phyloP scores from a whole-genome alignment of 2,329 filamentous ascomycete species.

The Ceratocystis cubensis region DNA sequence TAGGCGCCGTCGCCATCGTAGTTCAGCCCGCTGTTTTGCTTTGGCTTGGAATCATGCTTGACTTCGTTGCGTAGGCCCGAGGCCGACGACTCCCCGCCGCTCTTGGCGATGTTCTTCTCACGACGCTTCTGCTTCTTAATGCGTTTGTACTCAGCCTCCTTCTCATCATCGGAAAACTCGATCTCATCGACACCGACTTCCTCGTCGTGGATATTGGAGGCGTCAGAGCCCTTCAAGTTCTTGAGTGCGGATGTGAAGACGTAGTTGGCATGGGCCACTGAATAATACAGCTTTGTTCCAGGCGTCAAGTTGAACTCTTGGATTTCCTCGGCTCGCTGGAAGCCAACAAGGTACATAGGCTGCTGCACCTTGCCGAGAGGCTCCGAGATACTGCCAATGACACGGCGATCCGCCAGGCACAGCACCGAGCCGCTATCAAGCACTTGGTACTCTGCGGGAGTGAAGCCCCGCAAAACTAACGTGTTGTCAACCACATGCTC shows the following conservation, averaged over 20 bases:
- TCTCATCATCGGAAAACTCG: slow-evolving; percentile 95
- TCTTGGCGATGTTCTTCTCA: slow-evolving; percentile 28
- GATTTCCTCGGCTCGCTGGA: slow-evolving; percentile 56
- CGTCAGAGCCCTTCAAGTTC: slow-evolving; percentile 75
- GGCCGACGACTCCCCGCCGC: slow-evolving; percentile 24
- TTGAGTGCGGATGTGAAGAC: slow-evolving; percentile 79
- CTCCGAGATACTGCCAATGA: slow-evolving; percentile 74
- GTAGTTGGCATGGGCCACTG: slow-evolving; percentile 62
- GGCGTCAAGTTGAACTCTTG: slow-evolving; percentile 51
- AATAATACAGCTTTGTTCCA: slow-evolving; percentile 63
- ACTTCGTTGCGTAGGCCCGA: slow-evolving; percentile 28
- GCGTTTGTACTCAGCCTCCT: slow-evolving; percentile 70
- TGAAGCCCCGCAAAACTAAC: slow-evolving; percentile 65
- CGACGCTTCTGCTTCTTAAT: slow-evolving; percentile 54
- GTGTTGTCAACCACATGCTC: slow-evolving; percentile 68
- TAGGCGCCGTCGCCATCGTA: slow-evolving; percentile 65
- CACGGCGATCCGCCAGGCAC: slow-evolving; percentile 59
- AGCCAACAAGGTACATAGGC: slow-evolving; percentile 74
- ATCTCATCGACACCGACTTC: slow-evolving; percentile 75
- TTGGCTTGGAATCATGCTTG: slow-evolving; percentile 32
- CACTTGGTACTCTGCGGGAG: slow-evolving; percentile 69
- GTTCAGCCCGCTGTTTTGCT: slow-evolving; percentile 38
- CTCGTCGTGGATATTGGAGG: slow-evolving; percentile 89
- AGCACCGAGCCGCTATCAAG: slow-evolving; percentile 75
- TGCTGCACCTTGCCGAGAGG: slow-evolving; percentile 75